phyloP scores from a whole-genome alignment of 768 basidiomycete species.

The Agaricus subrufescens region DNA sequence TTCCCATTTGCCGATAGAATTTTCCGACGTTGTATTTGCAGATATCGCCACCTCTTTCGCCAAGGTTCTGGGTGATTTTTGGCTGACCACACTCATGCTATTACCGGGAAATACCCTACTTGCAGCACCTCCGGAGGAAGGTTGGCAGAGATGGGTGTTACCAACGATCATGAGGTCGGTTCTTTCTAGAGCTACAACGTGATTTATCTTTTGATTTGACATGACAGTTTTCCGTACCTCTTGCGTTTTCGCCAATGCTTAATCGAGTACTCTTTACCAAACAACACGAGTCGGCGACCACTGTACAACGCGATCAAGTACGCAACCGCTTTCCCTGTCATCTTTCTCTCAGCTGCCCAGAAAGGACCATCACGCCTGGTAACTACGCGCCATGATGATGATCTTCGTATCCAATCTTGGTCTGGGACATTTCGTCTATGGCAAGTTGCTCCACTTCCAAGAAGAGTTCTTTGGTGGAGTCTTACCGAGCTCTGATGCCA shows the following conservation, averaged over 20 bases:
- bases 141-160: slow-evolving; percentile 69
- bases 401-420: slow-evolving; percentile 48
- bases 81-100: slow-evolving; percentile 87
- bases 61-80: slow-evolving; percentile 92
- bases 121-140: slow-evolving; percentile 53
- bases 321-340: slow-evolving; percentile 94
- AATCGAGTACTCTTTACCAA: slow-evolving; percentile 67
- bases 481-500: slow-evolving; percentile 3
- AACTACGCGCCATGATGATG: slow-evolving; percentile 48
- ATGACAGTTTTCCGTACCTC: slow-evolving; percentile 71
- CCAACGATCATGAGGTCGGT: slow-evolving; percentile 85
- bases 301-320: slow-evolving; percentile 95
- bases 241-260: slow-evolving; percentile 94
- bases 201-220: background rate
- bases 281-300: slow-evolving; percentile 65
- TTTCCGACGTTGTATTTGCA: slow-evolving; percentile 90
- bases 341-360: slow-evolving; percentile 90
- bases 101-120: slow-evolving; percentile 77
- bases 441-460: slow-evolving; percentile 35
- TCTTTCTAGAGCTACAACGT: background rate
- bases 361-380: slow-evolving; percentile 45
- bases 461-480: background rate
- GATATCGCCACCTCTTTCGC: slow-evolving; percentile 97
- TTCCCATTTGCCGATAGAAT: slow-evolving; percentile 60
- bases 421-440: slow-evolving; percentile 77